Conservation (phyloP, 83 land plant genomes). For the Thuja plicata region DNA sequence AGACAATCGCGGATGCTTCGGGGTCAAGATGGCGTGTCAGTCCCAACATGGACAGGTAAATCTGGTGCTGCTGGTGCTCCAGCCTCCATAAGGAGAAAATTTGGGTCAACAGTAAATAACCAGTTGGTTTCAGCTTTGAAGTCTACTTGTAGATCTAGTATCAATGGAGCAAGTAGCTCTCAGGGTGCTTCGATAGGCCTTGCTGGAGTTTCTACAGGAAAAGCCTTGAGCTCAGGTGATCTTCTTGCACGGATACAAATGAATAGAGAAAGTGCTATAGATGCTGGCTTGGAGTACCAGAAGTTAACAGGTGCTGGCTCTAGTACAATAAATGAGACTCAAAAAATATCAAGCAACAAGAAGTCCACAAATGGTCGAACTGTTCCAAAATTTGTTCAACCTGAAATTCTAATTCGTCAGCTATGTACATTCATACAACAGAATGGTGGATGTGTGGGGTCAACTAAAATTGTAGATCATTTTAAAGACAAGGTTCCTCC, state of each 20-base stretch:
- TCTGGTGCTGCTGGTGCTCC: constrained; percentile 98
- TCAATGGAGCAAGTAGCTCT: constrained; percentile 10
- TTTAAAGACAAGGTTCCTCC: constrained; percentile 71
- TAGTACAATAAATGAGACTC: not conserved
- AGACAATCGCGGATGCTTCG: constrained; percentile 81
- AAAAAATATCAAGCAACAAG: not conserved
- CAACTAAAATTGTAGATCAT: constrained; percentile 64
- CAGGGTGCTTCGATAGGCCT: constrained; percentile 24
- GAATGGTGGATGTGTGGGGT: constrained; percentile 63
- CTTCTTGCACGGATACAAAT: constrained; percentile 73
- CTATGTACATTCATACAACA: constrained; percentile 73
- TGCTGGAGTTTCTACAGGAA: constrained; percentile 76
- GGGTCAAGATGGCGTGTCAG: constrained; percentile 63
- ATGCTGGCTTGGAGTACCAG: constrained; percentile 49
- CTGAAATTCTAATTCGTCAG: constrained; percentile 73
- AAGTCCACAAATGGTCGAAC: constrained; percentile 10
- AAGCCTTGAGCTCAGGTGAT: constrained; percentile 78
- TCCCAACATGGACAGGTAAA: constrained; percentile 98
- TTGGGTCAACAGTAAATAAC: constrained; percentile 77
- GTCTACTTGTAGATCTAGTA: constrained; percentile 16
- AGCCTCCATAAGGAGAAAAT: constrained; percentile 55
- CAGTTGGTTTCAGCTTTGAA: constrained; percentile 38
- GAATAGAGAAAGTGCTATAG: constrained; percentile 52
- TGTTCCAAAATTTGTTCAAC: constrained; percentile 26
- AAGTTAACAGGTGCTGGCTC: constrained; percentile 20